Evolutionary conservation across 2,329 filamentous ascomycete species (phyloP), one percentile per base, ranked within the genome.

Genomic region (Phialophora verrucosa): DNA sequence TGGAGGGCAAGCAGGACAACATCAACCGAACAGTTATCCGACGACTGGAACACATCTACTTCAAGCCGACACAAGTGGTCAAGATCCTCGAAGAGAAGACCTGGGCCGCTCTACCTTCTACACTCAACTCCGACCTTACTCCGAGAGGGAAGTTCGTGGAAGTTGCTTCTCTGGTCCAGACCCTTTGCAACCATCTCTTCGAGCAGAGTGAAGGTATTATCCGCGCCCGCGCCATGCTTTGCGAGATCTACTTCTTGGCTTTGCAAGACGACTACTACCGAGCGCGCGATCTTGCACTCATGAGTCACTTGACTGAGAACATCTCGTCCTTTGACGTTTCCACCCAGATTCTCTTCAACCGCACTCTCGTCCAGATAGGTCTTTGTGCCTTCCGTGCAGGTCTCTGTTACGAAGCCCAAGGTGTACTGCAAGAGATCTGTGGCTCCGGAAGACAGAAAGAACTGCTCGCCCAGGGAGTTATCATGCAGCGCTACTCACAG

Each of bases 291-390:
- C 94, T 99, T 91, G 96, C 98, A 90, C 88, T 99, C 79, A 99
- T 99, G 93, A 99, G 95, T 20, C 95, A 99, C 83, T 84, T 99
- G 77, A 94, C 97, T 78, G 95, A 99, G 84, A 96, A 91, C 63
- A 99, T 99, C 78, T 87, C 88, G 82, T 96, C 91, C 82, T 99
- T 99, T 76, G 95, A 99, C 76, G 91, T 99, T 73, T 92, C 90
- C 83, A 96, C 92, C 63, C 95, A 99, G 82, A 99, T 99, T 69
- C 89, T 99, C 65, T 99, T 96, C 89, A 99, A 99, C 87, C 89
- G 95, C 73, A 97, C 95, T 1, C 87, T 99, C 38, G 96, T 98
- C 50, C 95, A 99, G 81, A 94, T 99, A 67, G 96, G 95, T 74
- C 91, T 99, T 65, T 99, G 96, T 77, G 96, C 95, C 50, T 99